Base-by-base conservation (phyloP, 2,329 filamentous ascomycete species). In the Alternaria alternata region DNA sequence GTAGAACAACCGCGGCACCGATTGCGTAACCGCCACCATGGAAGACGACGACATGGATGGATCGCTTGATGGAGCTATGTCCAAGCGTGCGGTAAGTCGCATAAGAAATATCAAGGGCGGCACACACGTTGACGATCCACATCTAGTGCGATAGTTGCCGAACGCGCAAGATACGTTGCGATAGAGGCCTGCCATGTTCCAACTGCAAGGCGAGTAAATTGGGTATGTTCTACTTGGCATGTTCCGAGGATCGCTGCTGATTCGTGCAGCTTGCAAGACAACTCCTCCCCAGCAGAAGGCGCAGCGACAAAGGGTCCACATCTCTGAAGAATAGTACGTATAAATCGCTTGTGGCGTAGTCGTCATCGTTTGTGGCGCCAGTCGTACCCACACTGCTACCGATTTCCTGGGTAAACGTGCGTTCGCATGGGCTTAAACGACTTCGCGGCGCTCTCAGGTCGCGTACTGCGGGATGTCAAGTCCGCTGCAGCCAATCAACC, bases 311-410 rank as follows among this genome's bases (percentile, higher is more conserved):
- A 63, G 76, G 52, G 67, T 78, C 7, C 75, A 77, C 54, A 77
- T 78, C 16, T 76, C 75, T 14, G 74, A 77, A 57, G 73, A 77
- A 69, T 78, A 78, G 76, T 78, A 69, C 55, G 73, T 68, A 26
- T 43, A 12, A 46, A 1, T 32, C 16, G 30, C 7, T 49, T 49
- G 14, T 34, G 20, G 39, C 18, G 26, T 24, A 22, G 20, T 30
- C 38, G 11, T 42, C 36, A 6, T 12, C 20, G 24, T n/a, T 43
- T 53, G 36, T 53, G 38, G 51, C 36, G n/a, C 28, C 36, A 32
- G 36, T n/a, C 38, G 12, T 39, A 32, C 36, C 26, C 14, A 28
- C 39, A 14, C 20, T 42, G 39, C 46, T 16, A 26, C 28, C 28
- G 28, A 30, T 0, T 30, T 38, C 16, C 24, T 26, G 11, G 14